phyloP scores from a whole-genome alignment of 1,284 basidiomycete species.

The Somion occarium region DNA sequence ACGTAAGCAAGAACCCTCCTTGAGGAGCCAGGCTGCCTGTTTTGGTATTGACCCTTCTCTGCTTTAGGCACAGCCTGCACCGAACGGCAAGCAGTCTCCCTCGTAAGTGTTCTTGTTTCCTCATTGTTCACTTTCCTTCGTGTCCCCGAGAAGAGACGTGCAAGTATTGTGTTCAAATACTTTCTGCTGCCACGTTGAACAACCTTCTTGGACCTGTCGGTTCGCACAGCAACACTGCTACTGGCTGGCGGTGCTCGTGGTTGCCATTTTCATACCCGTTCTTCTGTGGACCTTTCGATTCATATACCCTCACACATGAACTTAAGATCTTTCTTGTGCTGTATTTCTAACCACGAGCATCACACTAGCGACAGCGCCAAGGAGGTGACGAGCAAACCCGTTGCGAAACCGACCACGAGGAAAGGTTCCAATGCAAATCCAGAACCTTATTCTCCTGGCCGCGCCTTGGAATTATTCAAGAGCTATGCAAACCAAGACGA shows the following conservation, averaged over 20 bases:
- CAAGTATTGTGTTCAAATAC: too few relatives aligned
- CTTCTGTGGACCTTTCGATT: not conserved
- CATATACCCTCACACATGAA: constrained; percentile 9
- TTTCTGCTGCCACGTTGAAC: too few relatives aligned
- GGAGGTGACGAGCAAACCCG: constrained; percentile 3
- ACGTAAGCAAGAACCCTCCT: constrained; percentile 1
- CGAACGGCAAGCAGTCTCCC: not conserved
- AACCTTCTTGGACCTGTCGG: not conserved
- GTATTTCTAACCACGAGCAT: constrained; percentile 5
- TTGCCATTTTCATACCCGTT: not conserved
- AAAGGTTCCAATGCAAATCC: constrained; percentile 11
- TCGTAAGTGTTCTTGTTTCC: constrained; percentile 1
- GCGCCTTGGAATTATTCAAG: constrained; percentile 53
- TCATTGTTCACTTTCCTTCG: too few relatives aligned
- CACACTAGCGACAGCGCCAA: constrained; percentile 9
- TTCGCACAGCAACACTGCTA: not conserved
- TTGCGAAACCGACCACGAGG: not conserved
- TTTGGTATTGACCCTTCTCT: not conserved
- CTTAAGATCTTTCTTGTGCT: constrained; percentile 14
- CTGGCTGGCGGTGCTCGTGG: not conserved
- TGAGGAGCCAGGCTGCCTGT: not conserved
- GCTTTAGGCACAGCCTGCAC: too few relatives aligned
- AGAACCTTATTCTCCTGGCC: constrained; percentile 46
- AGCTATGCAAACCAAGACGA: constrained; percentile 59
- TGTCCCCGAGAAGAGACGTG: too few relatives aligned